Percentiles rank a stretch among this genome's conserved stretches.
Conservation (phyloP, 305 asterid species). For the Fraxinus greggii region DNA sequence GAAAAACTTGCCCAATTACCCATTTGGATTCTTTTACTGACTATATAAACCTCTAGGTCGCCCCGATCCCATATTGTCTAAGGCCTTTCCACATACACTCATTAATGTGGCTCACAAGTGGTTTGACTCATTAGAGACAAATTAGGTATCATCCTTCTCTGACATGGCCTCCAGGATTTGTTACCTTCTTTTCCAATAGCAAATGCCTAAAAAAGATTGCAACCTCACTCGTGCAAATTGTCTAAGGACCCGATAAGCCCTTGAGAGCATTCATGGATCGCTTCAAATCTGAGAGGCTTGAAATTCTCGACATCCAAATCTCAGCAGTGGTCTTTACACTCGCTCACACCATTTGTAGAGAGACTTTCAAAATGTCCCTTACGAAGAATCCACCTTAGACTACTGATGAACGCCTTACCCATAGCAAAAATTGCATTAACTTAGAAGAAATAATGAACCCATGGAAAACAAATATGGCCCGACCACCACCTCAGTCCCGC, state of each 20-base stretch:
- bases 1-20: neutral
- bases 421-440: no score
- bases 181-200: neutral
- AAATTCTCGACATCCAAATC: neutral
- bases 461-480: no score
- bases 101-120: neutral
- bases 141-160: neutral
- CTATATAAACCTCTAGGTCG: no score
- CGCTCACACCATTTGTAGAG: neutral
- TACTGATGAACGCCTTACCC: no score
- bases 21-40: no score
- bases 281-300: neutral
- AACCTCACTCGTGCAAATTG: neutral
- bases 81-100: neutral
- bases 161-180: neutral
- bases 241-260: neutral
- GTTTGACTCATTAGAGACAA: neutral
- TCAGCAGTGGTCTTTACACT: neutral
- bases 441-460: no score
- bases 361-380: neutral
- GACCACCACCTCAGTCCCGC: no score
- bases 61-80: no score
- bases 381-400: neutral
- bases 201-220: neutral
- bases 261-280: neutral